Base-by-base conservation (phyloP, 2,329 filamentous ascomycete species). In the Coniochaeta sp. region DNA sequence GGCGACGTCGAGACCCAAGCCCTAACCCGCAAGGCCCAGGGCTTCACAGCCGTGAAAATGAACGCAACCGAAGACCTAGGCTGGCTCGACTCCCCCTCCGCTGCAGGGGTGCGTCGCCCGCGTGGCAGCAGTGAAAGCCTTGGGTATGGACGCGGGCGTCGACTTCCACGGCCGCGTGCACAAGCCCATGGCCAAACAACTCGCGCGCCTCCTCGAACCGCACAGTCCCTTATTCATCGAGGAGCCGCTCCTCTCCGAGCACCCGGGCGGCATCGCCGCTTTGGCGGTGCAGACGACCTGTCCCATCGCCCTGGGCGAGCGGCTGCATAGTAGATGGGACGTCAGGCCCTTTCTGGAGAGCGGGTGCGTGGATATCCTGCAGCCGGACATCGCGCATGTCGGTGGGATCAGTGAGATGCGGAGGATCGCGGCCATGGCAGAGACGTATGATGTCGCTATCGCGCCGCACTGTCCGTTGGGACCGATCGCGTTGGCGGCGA, bases 111-210 rank as follows among this genome's bases (percentile, higher is more conserved):
- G 76, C 32, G 78, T 86, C 9, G 76, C 83, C 52, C 72, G 83
- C 10, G 68, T 87, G 6, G 78, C 81, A 61, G 72, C 75, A 0
- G 83, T 87, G n/a, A 86, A 85, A 62, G 69, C 71, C 0, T 65
- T 85, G 0, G 82, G 82, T 3, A 74, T 87, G 62, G 83, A 87
- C 54, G 82, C 76, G 3, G 84, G 78, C 3, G 72, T 87, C 46
- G 84, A 87, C 59, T 87, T 86, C 67, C 84, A 87, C 61, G 84
- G 84, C n/a, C 76, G 82, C 20, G 68, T 86, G 5, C 83, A 86
- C 66, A 83, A 83, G 54, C 81, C 82, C 13, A 86, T 86, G 82
- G 83, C 82, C 1, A 85, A 84, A 57, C 83, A 86, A 58, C 73
- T 87, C 10, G 82, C 82, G n/a, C 77, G 76, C 56, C 70, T 75